phyloP scores from a whole-genome alignment of 331 rosid genomes.

The Telfairia occidentalis region DNA sequence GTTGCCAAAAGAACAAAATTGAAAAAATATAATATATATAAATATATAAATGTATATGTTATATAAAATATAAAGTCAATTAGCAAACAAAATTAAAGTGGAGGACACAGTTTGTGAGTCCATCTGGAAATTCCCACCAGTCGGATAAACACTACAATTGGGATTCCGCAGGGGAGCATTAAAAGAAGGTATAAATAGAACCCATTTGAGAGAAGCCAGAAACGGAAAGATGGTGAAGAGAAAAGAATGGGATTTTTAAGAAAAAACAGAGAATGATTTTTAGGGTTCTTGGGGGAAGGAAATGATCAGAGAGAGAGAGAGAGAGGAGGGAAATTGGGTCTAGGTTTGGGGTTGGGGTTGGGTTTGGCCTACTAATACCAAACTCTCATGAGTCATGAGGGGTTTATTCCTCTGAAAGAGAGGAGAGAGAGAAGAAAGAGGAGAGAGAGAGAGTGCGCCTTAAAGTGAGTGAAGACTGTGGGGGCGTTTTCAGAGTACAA shows the following conservation, averaged over 20 bases:
- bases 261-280: background rate
- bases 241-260: background rate
- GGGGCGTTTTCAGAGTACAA: constrained; percentile 5
- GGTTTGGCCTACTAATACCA: constrained; percentile 11
- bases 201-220: constrained; percentile 8
- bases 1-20: background rate
- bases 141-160: background rate
- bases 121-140: background rate
- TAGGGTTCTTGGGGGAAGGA: constrained; percentile 11
- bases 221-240: background rate
- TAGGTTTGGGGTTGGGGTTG: constrained; percentile 24
- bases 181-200: background rate
- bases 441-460: background rate
- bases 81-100: constrained; percentile 7
- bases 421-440: background rate
- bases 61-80: background rate
- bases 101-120: constrained; percentile 5
- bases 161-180: background rate
- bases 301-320: background rate
- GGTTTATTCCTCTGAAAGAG: constrained; percentile 2
- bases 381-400: constrained; percentile 4
- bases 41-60: background rate
- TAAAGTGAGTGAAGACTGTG: constrained; percentile 11
- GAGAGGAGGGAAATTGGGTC: background rate
- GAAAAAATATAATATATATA: background rate